Percentiles rank a stretch among this genome's conserved stretches.
These are phyloP conservation scores for Wickerhamomyces subpelliculosus DNA, from an alignment of 805 yeast species.

Conservation along the genomic window DNA sequence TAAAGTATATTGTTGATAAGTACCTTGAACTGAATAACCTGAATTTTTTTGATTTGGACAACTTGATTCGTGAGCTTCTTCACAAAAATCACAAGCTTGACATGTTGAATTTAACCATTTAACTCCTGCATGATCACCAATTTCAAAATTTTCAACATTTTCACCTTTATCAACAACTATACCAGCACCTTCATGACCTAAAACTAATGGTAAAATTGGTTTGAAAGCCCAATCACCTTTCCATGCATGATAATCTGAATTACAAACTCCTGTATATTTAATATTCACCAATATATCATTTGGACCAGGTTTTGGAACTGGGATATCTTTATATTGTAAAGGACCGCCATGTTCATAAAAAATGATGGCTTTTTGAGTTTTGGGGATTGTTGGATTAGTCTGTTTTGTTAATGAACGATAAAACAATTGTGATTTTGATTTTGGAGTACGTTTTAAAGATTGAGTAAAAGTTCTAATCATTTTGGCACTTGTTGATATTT, in stretches of 20 bases:
- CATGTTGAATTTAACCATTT: constrained; percentile 62
- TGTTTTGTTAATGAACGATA: constrained; percentile 10
- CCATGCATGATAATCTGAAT: constrained; percentile 62
- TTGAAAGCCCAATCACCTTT: constrained; percentile 60
- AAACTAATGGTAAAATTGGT: constrained; percentile 51
- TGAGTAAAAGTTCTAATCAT: background rate
- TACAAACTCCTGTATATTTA: constrained; percentile 61
- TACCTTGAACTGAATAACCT: constrained; percentile 85
- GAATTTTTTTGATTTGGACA: constrained; percentile 60
- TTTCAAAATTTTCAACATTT: constrained; percentile 45
- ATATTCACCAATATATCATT: constrained; percentile 51
- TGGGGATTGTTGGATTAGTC: constrained; percentile 28
- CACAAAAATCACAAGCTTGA: constrained; percentile 52
- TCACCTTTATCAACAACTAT: constrained; percentile 52
- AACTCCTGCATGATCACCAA: constrained; percentile 58
- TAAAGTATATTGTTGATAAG: constrained; percentile 84
- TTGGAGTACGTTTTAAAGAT: background rate
- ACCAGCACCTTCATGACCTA: constrained; percentile 69
- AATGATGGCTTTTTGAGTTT: constrained; percentile 44
- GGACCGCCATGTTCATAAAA: constrained; percentile 45
- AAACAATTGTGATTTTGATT: background rate
- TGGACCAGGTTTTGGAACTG: constrained; percentile 53
- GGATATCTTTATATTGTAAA: constrained; percentile 42
- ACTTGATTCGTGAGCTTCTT: constrained; percentile 43
- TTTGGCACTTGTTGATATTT: background rate